Evolutionary conservation across 768 basidiomycete genomes (phyloP).

Genomic region (Leccinum rimulosum): DNA sequence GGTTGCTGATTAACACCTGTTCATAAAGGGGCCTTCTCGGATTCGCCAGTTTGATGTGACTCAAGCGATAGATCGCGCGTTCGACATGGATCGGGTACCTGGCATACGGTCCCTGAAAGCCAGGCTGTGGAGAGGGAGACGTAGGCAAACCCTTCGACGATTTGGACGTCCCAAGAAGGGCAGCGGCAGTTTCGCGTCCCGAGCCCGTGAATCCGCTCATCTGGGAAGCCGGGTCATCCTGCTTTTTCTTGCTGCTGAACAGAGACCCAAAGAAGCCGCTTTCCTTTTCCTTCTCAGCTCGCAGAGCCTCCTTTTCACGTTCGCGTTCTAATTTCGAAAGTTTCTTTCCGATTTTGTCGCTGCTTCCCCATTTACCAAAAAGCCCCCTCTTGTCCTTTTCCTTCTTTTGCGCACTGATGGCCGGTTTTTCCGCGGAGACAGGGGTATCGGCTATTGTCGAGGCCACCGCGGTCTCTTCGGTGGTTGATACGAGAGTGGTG

Average conservation of each 20-base stretch:
- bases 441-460: slow-evolving; percentile 26
- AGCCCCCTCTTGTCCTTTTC: slow-evolving; percentile 76
- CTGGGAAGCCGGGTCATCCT: slow-evolving; percentile 57
- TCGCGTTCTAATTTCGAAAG: slow-evolving; percentile 41
- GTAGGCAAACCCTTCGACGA: slow-evolving; percentile 66
- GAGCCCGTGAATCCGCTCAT: slow-evolving; percentile 38
- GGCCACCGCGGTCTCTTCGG: slow-evolving; percentile 26
- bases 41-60: slow-evolving; percentile 98
- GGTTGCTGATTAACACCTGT: slow-evolving; percentile 88
- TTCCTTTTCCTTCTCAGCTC: slow-evolving; percentile 57
- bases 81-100: slow-evolving; percentile 99
- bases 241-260: slow-evolving; percentile 87
- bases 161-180: slow-evolving; percentile 81
- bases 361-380: slow-evolving; percentile 58
- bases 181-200: slow-evolving; percentile 84
- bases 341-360: slow-evolving; percentile 63
- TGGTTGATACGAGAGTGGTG: slow-evolving; percentile 24
- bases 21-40: slow-evolving; percentile 95
- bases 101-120: slow-evolving; percentile 48
- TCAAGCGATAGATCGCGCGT: slow-evolving; percentile 93
- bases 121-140: slow-evolving; percentile 53
- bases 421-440: slow-evolving; percentile 15
- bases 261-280: slow-evolving; percentile 88
- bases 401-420: slow-evolving; percentile 43
- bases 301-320: slow-evolving; percentile 46